These are phyloP conservation scores for Ogataea parapolymorpha DNA, from an alignment of 805 yeast species.

Conservation along the genomic window DNA sequence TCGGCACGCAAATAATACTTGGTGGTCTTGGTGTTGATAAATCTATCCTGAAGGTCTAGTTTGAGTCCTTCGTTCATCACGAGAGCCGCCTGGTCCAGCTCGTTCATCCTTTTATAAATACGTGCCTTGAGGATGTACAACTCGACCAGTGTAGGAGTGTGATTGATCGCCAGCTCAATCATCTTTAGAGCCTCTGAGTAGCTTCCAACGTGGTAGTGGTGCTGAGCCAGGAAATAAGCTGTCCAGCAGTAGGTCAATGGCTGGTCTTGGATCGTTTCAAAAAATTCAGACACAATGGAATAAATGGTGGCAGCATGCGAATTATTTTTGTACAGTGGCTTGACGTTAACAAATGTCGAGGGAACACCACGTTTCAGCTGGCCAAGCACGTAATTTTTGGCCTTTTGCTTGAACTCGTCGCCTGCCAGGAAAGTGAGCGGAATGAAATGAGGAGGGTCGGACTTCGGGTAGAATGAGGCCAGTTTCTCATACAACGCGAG, in stretches of 20 bases:
- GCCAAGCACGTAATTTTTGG: slow-evolving; percentile 50
- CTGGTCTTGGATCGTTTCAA: slow-evolving; percentile 25
- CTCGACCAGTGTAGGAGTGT: slow-evolving; percentile 84
- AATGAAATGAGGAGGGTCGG: slow-evolving; percentile 74
- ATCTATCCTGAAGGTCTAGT: slow-evolving; percentile 85
- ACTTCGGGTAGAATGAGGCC: slow-evolving; percentile 69
- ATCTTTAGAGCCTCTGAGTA: slow-evolving; percentile 51
- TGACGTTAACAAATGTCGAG: slow-evolving; percentile 80
- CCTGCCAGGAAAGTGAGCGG: slow-evolving; percentile 73
- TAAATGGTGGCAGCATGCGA: slow-evolving; percentile 42
- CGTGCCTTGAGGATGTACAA: slow-evolving; percentile 77
- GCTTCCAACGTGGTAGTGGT: slow-evolving; percentile 55
- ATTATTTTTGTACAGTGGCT: slow-evolving; percentile 63
- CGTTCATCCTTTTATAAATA: slow-evolving; percentile 69
- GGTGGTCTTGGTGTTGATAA: slow-evolving; percentile 82
- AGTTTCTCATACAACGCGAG: slow-evolving; percentile 62
- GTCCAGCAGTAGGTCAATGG: slow-evolving; percentile 66
- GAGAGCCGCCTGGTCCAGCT: slow-evolving; percentile 57
- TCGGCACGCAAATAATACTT: slow-evolving; percentile 80
- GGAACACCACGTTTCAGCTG: slow-evolving; percentile 84
- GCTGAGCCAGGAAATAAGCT: slow-evolving; percentile 73
- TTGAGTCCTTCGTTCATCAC: slow-evolving; percentile 67
- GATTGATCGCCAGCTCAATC: slow-evolving; percentile 61
- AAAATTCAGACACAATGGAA: slow-evolving; percentile 50
- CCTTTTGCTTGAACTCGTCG: slow-evolving; percentile 42